Conservation (phyloP, 83 land plant species). For the Diphasiastrum complanatum region DNA sequence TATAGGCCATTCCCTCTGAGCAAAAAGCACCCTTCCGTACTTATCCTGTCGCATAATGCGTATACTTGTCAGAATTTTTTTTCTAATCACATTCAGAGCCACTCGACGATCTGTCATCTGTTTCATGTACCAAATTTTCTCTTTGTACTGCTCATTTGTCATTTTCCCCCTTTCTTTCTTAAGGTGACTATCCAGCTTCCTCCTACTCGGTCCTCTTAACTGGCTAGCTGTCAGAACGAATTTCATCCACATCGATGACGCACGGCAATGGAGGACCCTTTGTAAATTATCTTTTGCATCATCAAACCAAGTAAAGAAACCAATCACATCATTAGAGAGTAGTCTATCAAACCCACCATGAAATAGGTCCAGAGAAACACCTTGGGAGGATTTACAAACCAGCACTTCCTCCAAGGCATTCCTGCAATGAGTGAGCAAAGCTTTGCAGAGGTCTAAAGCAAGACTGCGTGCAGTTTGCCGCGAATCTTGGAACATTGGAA, state of each 20-base stretch:
- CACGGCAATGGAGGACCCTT: conserved; percentile 76
- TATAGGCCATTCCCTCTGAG: conserved; percentile 91
- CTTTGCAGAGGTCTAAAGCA: conserved; percentile 66
- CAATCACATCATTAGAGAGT: conserved; percentile 39
- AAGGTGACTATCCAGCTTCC: conserved; percentile 61
- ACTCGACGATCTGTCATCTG: conserved; percentile 68
- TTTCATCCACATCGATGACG: conserved; percentile 78
- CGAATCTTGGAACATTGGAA: conserved; percentile 66
- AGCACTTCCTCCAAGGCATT: conserved; percentile 83
- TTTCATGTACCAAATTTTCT: conserved; percentile 61
- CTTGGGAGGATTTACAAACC: conserved; percentile 72
- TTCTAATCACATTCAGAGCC: conserved; percentile 80
- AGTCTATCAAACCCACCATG: conserved; percentile 92
- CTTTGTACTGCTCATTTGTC: conserved; percentile 49
- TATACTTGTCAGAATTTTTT: conserved; percentile 73
- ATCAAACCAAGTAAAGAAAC: conserved; percentile 74
- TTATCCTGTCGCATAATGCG: conserved; percentile 90
- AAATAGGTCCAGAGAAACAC: conserved; percentile 59
- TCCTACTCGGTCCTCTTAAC: conserved; percentile 73
- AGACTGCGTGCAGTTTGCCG: conserved; percentile 48
- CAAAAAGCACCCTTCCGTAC: conserved; percentile 99
- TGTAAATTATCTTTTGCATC: conserved; percentile 49
- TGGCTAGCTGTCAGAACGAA: conserved; percentile 67
- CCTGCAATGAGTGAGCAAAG: conserved; percentile 67
- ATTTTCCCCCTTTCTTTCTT: conserved; percentile 76